Conservation (phyloP, 2,329 filamentous ascomycete genomes). For the Dothistroma septosporum region DNA sequence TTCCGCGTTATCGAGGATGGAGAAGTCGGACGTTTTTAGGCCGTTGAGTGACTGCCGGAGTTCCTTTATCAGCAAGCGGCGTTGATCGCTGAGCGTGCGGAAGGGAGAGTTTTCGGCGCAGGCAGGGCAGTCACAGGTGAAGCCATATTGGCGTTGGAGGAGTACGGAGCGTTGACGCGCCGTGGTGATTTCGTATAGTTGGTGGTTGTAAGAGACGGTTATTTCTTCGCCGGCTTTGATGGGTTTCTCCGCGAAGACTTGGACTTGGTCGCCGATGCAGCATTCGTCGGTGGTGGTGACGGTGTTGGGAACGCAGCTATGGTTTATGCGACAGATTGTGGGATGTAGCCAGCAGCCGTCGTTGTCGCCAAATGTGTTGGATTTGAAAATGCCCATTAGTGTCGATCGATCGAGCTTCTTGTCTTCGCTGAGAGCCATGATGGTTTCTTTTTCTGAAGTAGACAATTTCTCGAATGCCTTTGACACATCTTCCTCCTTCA, state of each 20-base stretch:
- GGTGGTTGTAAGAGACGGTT: slow-evolving; percentile 10
- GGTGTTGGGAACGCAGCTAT: slow-evolving; percentile 12
- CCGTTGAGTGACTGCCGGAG: not conserved
- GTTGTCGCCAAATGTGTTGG: slow-evolving; percentile 13
- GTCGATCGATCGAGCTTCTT: not conserved
- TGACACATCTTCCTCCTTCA: slow-evolving; percentile 5
- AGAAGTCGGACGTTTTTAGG: slow-evolving; percentile 3
- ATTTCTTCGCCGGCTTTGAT: slow-evolving; percentile 14
- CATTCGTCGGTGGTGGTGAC: slow-evolving; percentile 6
- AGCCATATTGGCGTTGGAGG: slow-evolving; percentile 12
- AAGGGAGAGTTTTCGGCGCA: not conserved
- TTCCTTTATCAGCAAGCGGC: slow-evolving; percentile 2
- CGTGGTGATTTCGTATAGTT: slow-evolving; percentile 12
- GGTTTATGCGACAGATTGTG: slow-evolving; percentile 12
- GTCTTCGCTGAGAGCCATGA: slow-evolving; percentile 6
- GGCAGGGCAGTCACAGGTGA: slow-evolving; percentile 8
- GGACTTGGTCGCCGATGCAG: slow-evolving; percentile 6
- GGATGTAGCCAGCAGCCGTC: slow-evolving; percentile 11
- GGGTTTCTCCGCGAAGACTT: slow-evolving; percentile 10
- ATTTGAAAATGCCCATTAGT: slow-evolving; percentile 11
- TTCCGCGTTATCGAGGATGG: not conserved
- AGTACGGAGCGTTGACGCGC: slow-evolving; percentile 8
- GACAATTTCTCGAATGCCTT: slow-evolving; percentile 6
- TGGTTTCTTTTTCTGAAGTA: not conserved
- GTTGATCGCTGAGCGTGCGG: not conserved